Base-by-base conservation (phyloP, 1,139 yeast genomes). In the Yamadazyma oceani region DNA sequence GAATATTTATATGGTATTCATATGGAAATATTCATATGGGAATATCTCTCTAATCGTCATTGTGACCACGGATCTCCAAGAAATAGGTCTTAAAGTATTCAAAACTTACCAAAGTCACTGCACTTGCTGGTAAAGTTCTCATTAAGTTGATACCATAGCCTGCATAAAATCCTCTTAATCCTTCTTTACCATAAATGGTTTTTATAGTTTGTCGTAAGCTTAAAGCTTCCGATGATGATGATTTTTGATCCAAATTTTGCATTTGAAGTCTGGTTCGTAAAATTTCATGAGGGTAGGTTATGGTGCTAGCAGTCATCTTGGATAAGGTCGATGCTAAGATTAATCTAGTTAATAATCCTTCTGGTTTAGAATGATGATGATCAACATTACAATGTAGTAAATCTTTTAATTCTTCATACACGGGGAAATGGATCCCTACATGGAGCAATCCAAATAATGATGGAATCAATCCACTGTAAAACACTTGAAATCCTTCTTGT, bases 281-380 rank as follows among this genome's bases (percentile, higher is more conserved):
- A 30, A 92, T 92, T 59, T 92, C 99, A 64, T 92, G 99, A 1
- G 98, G 98, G 55, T 92, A 92, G 0, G 98, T 90, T 38, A 88
- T 72, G 2, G 89, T 73, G 37, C 95, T 83, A 3, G 98, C 98
- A 37, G 85, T 72, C 83, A 90, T 85, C 58, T 92, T 92, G 5
- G 96, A 85, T 9, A 82, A 53, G 9, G 92, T 78, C 2, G 95
- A 85, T 2, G 97, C 95, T 14, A 76, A 51, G 4, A 88, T 63
- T 23, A 71, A 55, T 32, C 73, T 50, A 53, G 66, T 72, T 34
- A 88, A 68, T 43, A 79, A 63, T 2, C 47, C 49, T 15, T 52
- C 49, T 46, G 45, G 33, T 30, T 21, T 33, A 12, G 33, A 34
- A n/a, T 26, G n/a, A 26, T 39, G 35, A 19, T 26, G n/a, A 33